Percentiles rank a stretch among this genome's conserved stretches.
These are phyloP conservation scores for Candida ponderosae DNA, from an alignment of 805 yeast species.

Conservation along the genomic window DNA sequence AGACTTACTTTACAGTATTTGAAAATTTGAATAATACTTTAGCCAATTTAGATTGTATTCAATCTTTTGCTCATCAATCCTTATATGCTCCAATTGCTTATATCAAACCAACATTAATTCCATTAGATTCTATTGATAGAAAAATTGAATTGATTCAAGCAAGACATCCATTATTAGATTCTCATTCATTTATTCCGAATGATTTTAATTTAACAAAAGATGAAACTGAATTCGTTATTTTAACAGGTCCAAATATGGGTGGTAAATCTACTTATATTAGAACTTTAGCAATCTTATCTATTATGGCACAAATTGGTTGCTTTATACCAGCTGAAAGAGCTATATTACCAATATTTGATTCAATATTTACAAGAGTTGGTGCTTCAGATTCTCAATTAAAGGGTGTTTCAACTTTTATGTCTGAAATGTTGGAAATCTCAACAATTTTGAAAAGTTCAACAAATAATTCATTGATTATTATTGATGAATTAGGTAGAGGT, in stretches of 20 bases:
- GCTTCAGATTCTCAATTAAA: constrained; percentile 97
- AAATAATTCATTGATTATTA: constrained; percentile 68
- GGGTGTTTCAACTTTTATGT: constrained; percentile 94
- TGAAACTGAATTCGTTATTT: constrained; percentile 63
- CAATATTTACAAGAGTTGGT: constrained; percentile 93
- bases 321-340: constrained; percentile 79
- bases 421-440: constrained; percentile 93
- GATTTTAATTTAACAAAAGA: constrained; percentile 63
- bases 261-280: constrained; percentile 92
- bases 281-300: constrained; percentile 79
- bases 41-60: constrained; percentile 76
- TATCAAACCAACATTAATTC: constrained; percentile 63
- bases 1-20: constrained; percentile 76
- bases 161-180: constrained; percentile 26
- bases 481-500: constrained; percentile 90
- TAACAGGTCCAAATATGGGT: constrained; percentile 97
- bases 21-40: constrained; percentile 56
- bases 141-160: constrained; percentile 58
- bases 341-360: constrained; percentile 79
- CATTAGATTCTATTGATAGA: constrained; percentile 37
- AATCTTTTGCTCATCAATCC: constrained; percentile 77
- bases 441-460: constrained; percentile 79
- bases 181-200: constrained; percentile 36
- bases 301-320: constrained; percentile 86
- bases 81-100: constrained; percentile 80